phyloP scores from a whole-genome alignment of 2,329 filamentous ascomycete genomes.

The Fusarium fujikuroi region DNA sequence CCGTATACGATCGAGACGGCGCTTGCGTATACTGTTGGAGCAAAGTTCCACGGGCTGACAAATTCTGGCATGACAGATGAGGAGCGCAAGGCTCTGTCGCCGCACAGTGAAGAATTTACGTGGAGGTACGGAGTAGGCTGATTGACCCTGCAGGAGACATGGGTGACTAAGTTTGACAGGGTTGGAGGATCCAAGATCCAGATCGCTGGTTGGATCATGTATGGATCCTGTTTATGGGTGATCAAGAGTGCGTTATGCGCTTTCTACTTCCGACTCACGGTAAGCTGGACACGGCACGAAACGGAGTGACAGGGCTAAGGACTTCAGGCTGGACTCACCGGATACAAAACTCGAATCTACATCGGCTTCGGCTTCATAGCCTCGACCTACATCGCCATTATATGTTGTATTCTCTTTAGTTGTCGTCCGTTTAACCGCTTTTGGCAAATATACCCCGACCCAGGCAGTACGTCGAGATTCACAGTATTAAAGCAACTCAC shows the following conservation, averaged over 20 bases:
- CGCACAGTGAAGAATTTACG: slow-evolving; percentile 54
- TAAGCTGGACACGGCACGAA: slow-evolving; percentile 32
- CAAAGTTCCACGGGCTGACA: slow-evolving; percentile 54
- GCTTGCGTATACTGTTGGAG: slow-evolving; percentile 52
- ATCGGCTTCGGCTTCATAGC: slow-evolving; percentile 50
- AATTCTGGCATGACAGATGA: slow-evolving; percentile 63
- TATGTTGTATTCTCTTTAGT: slow-evolving; percentile 49
- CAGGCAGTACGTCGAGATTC: slow-evolving; percentile 48
- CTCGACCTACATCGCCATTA: slow-evolving; percentile 48
- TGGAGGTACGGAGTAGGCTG: slow-evolving; percentile 37
- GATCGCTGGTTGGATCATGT: slow-evolving; percentile 62
- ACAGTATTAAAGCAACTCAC: too few species aligned
- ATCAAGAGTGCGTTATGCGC: slow-evolving; percentile 63
- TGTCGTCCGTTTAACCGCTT: slow-evolving; percentile 51
- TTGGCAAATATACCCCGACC: slow-evolving; percentile 57
- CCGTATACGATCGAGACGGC: slow-evolving; percentile 44
- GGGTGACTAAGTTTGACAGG: slow-evolving; percentile 42
- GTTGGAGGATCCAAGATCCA: slow-evolving; percentile 65
- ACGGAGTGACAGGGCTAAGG: slow-evolving; percentile 29
- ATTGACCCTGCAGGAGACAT: too few species aligned
- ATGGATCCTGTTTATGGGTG: slow-evolving; percentile 61
- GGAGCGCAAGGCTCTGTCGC: slow-evolving; percentile 54
- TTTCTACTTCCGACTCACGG: slow-evolving; percentile 63
- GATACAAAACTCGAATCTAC: slow-evolving; percentile 43
- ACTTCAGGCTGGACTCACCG: slow-evolving; percentile 36